Conservation (phyloP, 345 rosid species). For the Aquilaria yunnanensis region DNA sequence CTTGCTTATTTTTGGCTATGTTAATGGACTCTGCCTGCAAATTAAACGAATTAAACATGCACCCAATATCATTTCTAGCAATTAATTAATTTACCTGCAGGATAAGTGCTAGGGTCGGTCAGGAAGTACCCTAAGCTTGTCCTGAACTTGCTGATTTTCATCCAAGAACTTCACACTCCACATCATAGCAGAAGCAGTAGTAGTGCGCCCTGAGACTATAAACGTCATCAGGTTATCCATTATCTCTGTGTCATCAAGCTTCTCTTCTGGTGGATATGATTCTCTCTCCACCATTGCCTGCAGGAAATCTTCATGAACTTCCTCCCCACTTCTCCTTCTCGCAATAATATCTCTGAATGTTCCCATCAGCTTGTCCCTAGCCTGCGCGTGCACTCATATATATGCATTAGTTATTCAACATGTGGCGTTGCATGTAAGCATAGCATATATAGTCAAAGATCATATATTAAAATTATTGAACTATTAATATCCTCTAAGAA, state of each 20-base stretch:
- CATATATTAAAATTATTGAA: too few species aligned
- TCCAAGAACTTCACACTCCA: slow-evolving; percentile 55
- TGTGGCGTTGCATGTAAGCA: too few species aligned
- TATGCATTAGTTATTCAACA: too few species aligned
- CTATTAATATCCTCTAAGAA: too few species aligned
- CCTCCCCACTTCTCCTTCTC: slow-evolving; percentile 32
- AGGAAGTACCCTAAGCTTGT: slow-evolving; percentile 38
- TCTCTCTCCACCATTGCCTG: slow-evolving; percentile 43
- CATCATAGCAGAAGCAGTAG: slow-evolving; percentile 62
- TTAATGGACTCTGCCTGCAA: slow-evolving; percentile 45
- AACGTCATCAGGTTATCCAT: slow-evolving; percentile 50
- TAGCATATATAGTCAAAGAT: too few species aligned
- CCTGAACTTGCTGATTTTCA: slow-evolving; percentile 35
- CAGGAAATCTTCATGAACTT: slow-evolving; percentile 36
- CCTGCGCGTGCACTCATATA: slow-evolving; percentile 21
- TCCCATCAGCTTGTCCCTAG: slow-evolving; percentile 34
- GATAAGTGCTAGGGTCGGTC: neutral
- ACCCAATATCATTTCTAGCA: too few species aligned
- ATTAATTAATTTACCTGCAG: neutral
- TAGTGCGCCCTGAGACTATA: slow-evolving; percentile 52
- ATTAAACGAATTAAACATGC: too few species aligned
- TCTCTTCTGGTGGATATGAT: slow-evolving; percentile 32
- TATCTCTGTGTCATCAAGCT: slow-evolving; percentile 45
- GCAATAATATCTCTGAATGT: slow-evolving; percentile 30
- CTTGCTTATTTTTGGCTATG: slow-evolving; percentile 29